These are phyloP conservation scores for Torrubiella hemipterigena DNA, from an alignment of 2,329 filamentous ascomycete species.

Conservation along the genomic window DNA sequence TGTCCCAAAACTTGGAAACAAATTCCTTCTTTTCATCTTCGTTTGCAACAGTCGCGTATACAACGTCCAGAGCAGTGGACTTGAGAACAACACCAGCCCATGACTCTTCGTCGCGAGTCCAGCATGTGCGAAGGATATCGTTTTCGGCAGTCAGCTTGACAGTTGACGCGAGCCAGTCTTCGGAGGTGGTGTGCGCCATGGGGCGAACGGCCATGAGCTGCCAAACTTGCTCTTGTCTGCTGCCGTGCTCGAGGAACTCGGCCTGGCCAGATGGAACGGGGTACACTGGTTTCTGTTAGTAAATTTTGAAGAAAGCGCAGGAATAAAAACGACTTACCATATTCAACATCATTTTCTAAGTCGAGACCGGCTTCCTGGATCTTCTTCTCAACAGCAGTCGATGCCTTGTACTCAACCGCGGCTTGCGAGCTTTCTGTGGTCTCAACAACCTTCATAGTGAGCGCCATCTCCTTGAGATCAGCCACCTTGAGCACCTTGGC, in stretches of 20 bases:
- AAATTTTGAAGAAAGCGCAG: not conserved
- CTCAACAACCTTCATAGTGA: too few relatives aligned
- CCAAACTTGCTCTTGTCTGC: conserved; percentile 12
- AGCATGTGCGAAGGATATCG: conserved; percentile 14
- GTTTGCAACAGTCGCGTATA: conserved; percentile 6
- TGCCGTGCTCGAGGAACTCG: conserved; percentile 16
- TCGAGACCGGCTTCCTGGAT: not conserved
- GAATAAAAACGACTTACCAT: conserved; percentile 2
- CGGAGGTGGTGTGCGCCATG: conserved; percentile 8
- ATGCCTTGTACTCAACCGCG: conserved; percentile 10
- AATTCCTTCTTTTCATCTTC: conserved; percentile 12
- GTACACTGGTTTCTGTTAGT: conserved; percentile 10
- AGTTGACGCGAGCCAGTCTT: conserved; percentile 11
- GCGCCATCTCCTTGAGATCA: too few relatives aligned
- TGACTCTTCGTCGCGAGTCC: too few relatives aligned
- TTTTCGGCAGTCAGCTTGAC: conserved; percentile 9
- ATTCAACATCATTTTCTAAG: conserved; percentile 8
- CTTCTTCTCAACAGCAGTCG: not conserved
- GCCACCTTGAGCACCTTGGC: conserved; percentile 11
- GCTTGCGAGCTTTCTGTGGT: too few relatives aligned
- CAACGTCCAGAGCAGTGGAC: conserved; percentile 7
- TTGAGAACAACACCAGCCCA: conserved; percentile 12
- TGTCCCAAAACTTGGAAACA: conserved; percentile 13
- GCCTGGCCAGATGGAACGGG: conserved; percentile 16
- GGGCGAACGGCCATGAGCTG: conserved; percentile 13